phyloP scores from a whole-genome alignment of 1,139 yeast genomes.

The Tardiomyces depauwii region DNA sequence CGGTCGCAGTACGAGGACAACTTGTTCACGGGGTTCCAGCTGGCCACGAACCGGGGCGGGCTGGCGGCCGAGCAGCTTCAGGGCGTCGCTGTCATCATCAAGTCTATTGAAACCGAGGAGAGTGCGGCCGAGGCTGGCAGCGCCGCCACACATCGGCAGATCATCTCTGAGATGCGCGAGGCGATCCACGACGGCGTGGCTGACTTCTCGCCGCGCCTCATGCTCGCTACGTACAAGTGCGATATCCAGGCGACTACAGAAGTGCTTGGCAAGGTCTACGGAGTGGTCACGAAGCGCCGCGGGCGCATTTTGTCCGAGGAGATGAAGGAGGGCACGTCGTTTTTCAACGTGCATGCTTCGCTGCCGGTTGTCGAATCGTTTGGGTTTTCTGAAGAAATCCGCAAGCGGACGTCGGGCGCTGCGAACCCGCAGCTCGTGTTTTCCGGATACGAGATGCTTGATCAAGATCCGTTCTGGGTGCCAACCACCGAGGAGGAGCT shows the following conservation, averaged over 20 bases:
- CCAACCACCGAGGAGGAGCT: slow-evolving; percentile 97
- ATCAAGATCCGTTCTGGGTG: slow-evolving; percentile 97
- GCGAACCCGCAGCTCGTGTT: slow-evolving; percentile 94
- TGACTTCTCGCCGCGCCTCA: slow-evolving; percentile 77
- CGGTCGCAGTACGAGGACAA: slow-evolving; percentile 37
- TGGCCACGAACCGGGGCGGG: slow-evolving; percentile 80
- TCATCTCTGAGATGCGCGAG: slow-evolving; percentile 65
- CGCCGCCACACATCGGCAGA: slow-evolving; percentile 46
- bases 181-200: slow-evolving; percentile 58
- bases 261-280: slow-evolving; percentile 90
- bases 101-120: slow-evolving; percentile 16
- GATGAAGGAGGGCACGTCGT: slow-evolving; percentile 96
- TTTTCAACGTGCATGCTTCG: slow-evolving; percentile 74
- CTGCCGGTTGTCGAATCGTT: slow-evolving; percentile 94
- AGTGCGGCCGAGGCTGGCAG: slow-evolving; percentile 24
- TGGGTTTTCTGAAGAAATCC: slow-evolving; percentile 90
- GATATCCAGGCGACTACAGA: slow-evolving; percentile 94
- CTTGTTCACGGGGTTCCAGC: slow-evolving; percentile 72
- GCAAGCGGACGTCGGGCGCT: slow-evolving; percentile 92
- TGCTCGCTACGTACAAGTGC: slow-evolving; percentile 88
- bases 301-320: slow-evolving; percentile 85
- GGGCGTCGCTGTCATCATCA: slow-evolving; percentile 41
- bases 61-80: slow-evolving; percentile 79
- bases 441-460: slow-evolving; percentile 76
- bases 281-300: slow-evolving; percentile 80